Evolutionary conservation across 352 stramenopile genomes (phyloP), one percentile per base, ranked within the genome.

Genomic region (Pythium dissotocum): DNA sequence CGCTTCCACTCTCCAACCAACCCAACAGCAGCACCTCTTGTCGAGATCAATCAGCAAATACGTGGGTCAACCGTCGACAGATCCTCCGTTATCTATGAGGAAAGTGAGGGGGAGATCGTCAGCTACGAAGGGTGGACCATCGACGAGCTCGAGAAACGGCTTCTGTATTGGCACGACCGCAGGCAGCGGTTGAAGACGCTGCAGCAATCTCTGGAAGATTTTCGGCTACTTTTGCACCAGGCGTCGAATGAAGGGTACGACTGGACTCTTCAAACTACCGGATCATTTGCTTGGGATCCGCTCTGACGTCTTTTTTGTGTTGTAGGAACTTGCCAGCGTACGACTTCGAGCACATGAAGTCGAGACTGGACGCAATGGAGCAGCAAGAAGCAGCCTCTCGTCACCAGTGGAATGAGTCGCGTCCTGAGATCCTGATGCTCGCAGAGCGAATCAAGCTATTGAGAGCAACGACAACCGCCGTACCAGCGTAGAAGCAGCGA

Each of bases 361-460:
- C 57, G 28, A 54, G 66, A 12, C 49, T 77, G 24, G 6, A 7
- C 4, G 14, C 53, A 1, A 77, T 73, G 66, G 66, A 74, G 49
- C 32, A 72, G 42, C 66, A 71, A 58, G 53, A 74, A 53, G 56
- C 26, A 7, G 8, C 14, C 0, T 69, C 63, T 4, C 58, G 61
- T 14, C 30, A n/a, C 10, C 61, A 55, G 6, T 74, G 71, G 71
- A 16, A 67, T 18, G 53, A 57, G 9, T 68, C 62, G 0, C 70
- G 69, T 21, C 58, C 59, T 3, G 61, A 69, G 58, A 83, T 63
- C 46, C 61, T 79, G 56, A 75, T 59, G 58, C 48, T 80, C 26
- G 71, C 70, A n/a, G 65, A 65, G 5, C 55, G 58, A 14, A 67
- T 76, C 32, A 66, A 70, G 40, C 24, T 18, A 12, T n/a, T 76